Percentiles rank a stretch among this genome's conserved stretches.
Conservation (phyloP, 1,284 basidiomycete genomes). For the Naganishia liquefaciens region DNA sequence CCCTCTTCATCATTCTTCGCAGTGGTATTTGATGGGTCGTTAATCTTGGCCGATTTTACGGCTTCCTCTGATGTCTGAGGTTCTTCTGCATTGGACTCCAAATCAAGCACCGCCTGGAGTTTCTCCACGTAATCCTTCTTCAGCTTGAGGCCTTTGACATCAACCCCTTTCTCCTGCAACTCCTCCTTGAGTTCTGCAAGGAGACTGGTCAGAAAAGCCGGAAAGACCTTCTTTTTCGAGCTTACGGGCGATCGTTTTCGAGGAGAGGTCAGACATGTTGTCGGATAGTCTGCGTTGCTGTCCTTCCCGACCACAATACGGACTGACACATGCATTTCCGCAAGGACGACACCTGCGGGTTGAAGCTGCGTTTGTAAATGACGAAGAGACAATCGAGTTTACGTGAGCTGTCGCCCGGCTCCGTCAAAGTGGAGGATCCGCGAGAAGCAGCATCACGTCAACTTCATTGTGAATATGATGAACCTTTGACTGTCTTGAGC, state of each 20-base stretch:
- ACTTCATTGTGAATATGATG: conserved; percentile 3
- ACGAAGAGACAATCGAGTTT: neutral
- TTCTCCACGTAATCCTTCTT: conserved; percentile 27
- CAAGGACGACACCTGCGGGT: too few relatives aligned
- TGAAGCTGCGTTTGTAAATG: neutral
- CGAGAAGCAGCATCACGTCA: conserved; percentile 3
- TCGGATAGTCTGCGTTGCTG: neutral
- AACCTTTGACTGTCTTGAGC: neutral
- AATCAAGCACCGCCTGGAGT: conserved; percentile 6
- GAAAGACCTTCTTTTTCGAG: too few relatives aligned
- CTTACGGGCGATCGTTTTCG: conserved; percentile 22
- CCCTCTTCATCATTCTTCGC: neutral
- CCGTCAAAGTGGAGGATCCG: neutral
- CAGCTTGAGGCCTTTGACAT: conserved; percentile 25
- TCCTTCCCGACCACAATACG: neutral
- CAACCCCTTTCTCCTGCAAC: conserved; percentile 20
- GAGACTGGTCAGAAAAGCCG: neutral
- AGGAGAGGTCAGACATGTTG: conserved; percentile 18
- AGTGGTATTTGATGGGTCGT: neutral
- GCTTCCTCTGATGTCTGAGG: neutral
- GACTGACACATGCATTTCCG: too few relatives aligned
- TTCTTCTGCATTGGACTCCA: neutral
- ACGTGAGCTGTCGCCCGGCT: neutral
- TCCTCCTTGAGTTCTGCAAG: conserved; percentile 23
- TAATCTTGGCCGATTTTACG: neutral